These are phyloP conservation scores for Cardamine occulta DNA, from an alignment of 345 rosid species.

Conservation along the genomic window DNA sequence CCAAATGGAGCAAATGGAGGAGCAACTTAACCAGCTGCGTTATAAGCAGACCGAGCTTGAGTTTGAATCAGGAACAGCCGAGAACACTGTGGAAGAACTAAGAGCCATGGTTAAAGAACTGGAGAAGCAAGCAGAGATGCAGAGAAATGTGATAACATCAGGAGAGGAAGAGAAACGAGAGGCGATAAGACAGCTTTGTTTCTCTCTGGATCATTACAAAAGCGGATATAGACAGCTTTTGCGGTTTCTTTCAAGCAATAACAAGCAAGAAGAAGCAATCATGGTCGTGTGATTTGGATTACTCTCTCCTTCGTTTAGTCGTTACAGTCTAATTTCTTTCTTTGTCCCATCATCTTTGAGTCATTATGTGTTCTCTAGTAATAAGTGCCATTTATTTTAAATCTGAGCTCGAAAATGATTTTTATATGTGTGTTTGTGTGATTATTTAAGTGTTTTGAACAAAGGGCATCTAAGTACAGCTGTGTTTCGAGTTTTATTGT, in stretches of 20 bases:
- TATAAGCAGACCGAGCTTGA: constrained; percentile 45
- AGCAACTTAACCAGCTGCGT: constrained; percentile 47
- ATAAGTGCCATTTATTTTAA: neutral
- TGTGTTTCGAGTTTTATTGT: neutral
- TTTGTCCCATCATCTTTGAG: neutral
- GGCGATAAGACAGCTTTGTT: constrained; percentile 88
- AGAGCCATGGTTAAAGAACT: constrained; percentile 50
- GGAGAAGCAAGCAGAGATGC: constrained; percentile 59
- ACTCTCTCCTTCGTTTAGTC: neutral
- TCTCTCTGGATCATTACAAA: constrained; percentile 79
- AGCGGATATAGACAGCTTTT: constrained; percentile 66
- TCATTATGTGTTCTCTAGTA: constrained; percentile 16
- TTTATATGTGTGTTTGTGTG: neutral
- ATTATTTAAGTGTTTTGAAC: neutral
- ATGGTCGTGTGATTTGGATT: constrained; percentile 44
- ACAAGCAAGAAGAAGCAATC: constrained; percentile 43
- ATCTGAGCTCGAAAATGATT: constrained; percentile 6
- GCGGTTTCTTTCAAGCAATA: constrained; percentile 49
- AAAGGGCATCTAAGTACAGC: neutral
- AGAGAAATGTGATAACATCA: constrained; percentile 50
- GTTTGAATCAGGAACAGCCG: constrained; percentile 42
- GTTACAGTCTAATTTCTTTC: constrained; percentile 20
- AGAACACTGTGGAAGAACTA: constrained; percentile 46
- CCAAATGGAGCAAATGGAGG: constrained; percentile 50
- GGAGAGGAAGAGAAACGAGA: constrained; percentile 81